These are phyloP conservation scores for Chrysosporium keratinophilum DNA, from an alignment of 2,329 filamentous ascomycete species.

Conservation along the genomic window DNA sequence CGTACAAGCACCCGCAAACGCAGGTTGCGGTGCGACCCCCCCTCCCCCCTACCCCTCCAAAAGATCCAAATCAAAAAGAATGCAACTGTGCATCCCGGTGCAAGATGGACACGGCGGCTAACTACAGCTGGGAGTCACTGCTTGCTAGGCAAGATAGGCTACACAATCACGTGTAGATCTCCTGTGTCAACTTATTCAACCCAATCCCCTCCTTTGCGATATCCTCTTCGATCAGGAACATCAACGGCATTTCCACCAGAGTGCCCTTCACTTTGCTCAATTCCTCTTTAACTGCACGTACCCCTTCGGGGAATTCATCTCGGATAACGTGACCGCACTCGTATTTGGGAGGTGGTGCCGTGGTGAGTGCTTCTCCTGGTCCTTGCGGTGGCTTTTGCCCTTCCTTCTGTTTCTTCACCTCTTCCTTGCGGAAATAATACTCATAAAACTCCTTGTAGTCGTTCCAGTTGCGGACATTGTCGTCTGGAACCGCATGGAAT, in stretches of 20 bases:
- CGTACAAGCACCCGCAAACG: too few species aligned
- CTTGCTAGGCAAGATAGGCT: not conserved
- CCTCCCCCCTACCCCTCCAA: too few species aligned
- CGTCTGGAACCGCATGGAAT: slow-evolving; percentile 53
- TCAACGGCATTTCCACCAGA: slow-evolving; percentile 79
- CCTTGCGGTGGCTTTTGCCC: slow-evolving; percentile 21
- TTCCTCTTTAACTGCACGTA: slow-evolving; percentile 61
- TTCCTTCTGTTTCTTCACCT: slow-evolving; percentile 38
- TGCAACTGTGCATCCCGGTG: too few species aligned
- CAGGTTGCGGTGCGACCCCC: too few species aligned
- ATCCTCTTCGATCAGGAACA: slow-evolving; percentile 76
- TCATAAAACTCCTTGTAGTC: slow-evolving; percentile 55
- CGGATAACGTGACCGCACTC: slow-evolving; percentile 80
- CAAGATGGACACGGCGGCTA: not conserved
- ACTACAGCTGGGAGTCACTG: not conserved
- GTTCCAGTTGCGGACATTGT: slow-evolving; percentile 49
- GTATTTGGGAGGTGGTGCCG: slow-evolving; percentile 46
- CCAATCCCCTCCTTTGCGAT: slow-evolving; percentile 72
- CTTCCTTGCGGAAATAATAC: slow-evolving; percentile 46
- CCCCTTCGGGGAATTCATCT: slow-evolving; percentile 63
- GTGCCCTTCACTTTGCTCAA: slow-evolving; percentile 57
- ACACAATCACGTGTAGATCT: slow-evolving; percentile 52
- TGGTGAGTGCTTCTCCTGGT: not conserved
- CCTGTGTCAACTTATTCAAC: slow-evolving; percentile 61
- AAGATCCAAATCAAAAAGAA: too few species aligned